phyloP scores from a whole-genome alignment of 805 yeast genomes.

The Phaffomyces antillensis region DNA sequence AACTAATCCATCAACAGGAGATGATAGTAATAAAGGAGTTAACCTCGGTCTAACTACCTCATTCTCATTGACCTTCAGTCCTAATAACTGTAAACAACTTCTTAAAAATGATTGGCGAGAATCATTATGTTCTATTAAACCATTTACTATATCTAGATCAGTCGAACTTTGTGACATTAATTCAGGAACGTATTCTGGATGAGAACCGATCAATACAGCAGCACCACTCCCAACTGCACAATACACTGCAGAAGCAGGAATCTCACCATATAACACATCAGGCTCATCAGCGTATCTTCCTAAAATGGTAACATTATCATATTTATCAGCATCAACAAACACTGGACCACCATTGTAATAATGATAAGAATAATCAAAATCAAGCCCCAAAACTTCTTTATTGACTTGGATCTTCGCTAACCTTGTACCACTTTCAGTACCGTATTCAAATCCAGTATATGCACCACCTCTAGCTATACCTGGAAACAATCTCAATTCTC shows the following conservation, averaged over 20 bases:
- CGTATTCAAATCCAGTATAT: constrained; percentile 72
- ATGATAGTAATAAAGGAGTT: constrained; percentile 57
- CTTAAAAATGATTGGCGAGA: constrained; percentile 51
- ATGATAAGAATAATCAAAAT: constrained; percentile 21
- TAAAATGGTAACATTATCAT: constrained; percentile 57
- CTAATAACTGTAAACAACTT: constrained; percentile 50
- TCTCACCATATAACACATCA: constrained; percentile 39
- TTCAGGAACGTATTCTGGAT: constrained; percentile 77
- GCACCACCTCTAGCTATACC: constrained; percentile 83
- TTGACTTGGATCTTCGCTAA: constrained; percentile 44
- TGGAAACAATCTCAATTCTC: constrained; percentile 78
- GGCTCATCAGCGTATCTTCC: constrained; percentile 57
- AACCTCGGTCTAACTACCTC: constrained; percentile 50
- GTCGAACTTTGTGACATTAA: constrained; percentile 31
- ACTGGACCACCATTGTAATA: constrained; percentile 91
- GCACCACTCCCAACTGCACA: constrained; percentile 67
- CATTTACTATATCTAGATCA: constrained; percentile 29
- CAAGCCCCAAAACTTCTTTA: constrained; percentile 24
- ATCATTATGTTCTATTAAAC: constrained; percentile 36
- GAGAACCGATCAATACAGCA: constrained; percentile 76
- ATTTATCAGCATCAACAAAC: constrained; percentile 67
- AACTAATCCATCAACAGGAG: constrained; percentile 29
- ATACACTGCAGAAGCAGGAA: constrained; percentile 63
- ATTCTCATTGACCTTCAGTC: constrained; percentile 57
- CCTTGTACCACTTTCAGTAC: constrained; percentile 67